A percentile compares a stretch with the other conserved stretches of the same genome.
Evolutionary conservation across 306 rosid genomes (phyloP).

Genomic region (Trichosanthes cucumerina): DNA sequence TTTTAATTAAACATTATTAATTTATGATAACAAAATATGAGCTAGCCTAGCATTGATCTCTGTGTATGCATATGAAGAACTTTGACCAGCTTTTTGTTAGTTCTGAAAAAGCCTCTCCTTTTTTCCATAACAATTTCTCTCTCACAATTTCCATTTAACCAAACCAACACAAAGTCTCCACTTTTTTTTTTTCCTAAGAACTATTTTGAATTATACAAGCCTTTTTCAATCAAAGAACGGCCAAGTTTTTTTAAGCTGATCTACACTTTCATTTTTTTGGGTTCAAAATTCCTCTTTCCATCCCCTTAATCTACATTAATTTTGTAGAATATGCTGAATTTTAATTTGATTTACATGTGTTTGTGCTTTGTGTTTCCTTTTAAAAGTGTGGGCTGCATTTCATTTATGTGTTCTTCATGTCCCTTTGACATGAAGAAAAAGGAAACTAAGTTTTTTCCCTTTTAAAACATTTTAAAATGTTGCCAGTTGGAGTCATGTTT

Average conservation of each 20-base stretch:
- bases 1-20: conserved; percentile 5
- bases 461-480: not conserved
- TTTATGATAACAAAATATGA: conserved; percentile 6
- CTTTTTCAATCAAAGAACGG: not conserved
- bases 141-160: not conserved
- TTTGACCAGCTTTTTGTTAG: conserved; percentile 54
- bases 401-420: not conserved
- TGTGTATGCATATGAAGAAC: conserved; percentile 20
- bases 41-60: conserved; percentile 4
- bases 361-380: too few relatives aligned
- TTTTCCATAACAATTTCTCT: not conserved
- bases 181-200: not conserved
- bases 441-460: not conserved
- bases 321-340: not conserved
- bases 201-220: not conserved
- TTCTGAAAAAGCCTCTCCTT: conserved; percentile 35
- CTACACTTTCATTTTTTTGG: not conserved
- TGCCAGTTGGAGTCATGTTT: conserved; percentile 3
- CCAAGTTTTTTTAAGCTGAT: too few relatives aligned
- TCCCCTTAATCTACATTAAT: not conserved
- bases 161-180: not conserved
- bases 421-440: not conserved
- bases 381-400: too few relatives aligned
- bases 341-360: not conserved
- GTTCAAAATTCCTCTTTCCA: not conserved